Evolutionary conservation across 805 yeast species (phyloP), one percentile per base, ranked within the genome.

Genomic region (Metschnikowia shivogae): DNA sequence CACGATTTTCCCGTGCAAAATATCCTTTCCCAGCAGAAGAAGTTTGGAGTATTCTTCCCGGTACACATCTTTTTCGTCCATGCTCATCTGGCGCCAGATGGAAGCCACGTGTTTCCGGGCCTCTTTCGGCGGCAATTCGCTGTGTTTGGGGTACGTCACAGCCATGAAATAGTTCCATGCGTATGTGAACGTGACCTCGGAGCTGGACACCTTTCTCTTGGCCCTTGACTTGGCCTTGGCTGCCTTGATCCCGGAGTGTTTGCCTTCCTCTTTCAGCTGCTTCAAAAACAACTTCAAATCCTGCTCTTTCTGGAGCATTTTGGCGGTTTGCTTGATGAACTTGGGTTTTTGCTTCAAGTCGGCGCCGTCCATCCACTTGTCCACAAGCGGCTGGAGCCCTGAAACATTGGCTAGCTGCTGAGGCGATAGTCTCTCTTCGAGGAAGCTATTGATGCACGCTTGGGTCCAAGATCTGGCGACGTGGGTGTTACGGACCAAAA

Each of bases 91-190:
- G 11, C 58, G 57, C 73, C 73, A 68, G 8, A 30, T 19, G 11
- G 31, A 29, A 12, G 55, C 57, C 19, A 56, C 51, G 13, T 35
- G 28, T 31, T 43, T 39, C 9, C 53, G 45, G 3, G 59, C 55
- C 17, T 53, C 56, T 14, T 46, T 47, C 17, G 43, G 39, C 42
- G 53, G 43, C 20, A 50, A 27, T 14, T 47, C 56, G 37, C 44
- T 54, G 37, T 44, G 50, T 27, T 50, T 34, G 11, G 55, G 48
- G 37, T 55, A 58, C 30, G 39, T 53, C 26, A 54, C 22, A 27
- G 58, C 46, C 48, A 57, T 46, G 48, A 48, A 67, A 45, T 64
- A 67, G 55, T 68, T 67, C 70, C 71, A 67, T 1, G 72, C 71
- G 44, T 67, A 62, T 20, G 60, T 60, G 46, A 57, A 52, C 11